Conservation (phyloP, 106 monocot species). For the Xerophyta viscosa region DNA sequence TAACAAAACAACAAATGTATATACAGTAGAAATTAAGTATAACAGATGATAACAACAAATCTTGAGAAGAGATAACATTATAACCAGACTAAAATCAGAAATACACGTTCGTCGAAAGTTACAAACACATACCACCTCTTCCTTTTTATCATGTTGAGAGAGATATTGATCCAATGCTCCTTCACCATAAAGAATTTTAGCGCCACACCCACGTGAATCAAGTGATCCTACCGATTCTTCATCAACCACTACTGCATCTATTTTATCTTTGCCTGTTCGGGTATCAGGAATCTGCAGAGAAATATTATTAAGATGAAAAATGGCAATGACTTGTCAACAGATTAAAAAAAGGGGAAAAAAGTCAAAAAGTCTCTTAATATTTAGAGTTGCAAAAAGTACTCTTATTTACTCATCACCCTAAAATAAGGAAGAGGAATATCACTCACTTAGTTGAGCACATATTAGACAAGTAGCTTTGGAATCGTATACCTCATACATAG, state of each 20-base stretch:
- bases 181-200: conserved; percentile 85
- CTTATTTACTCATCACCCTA: too few relatives aligned
- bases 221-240: conserved; percentile 60
- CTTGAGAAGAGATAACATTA: background rate
- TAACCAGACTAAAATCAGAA: background rate
- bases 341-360: too few relatives aligned
- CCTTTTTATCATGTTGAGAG: conserved; percentile 27
- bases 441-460: too few relatives aligned
- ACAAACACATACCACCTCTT: conserved; percentile 28
- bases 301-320: background rate
- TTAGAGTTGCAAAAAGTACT: too few relatives aligned
- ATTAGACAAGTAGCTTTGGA: background rate
- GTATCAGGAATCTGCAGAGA: conserved; percentile 66
- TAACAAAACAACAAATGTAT: conserved; percentile 7
- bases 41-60: conserved; percentile 15
- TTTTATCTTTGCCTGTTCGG: conserved; percentile 52
- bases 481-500: conserved; percentile 86
- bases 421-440: conserved; percentile 3
- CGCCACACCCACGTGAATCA: conserved; percentile 58
- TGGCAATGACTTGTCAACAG: background rate
- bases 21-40: conserved; percentile 10
- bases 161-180: conserved; percentile 76
- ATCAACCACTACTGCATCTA: conserved; percentile 91
- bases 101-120: conserved; percentile 16
- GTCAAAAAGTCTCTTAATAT: too few relatives aligned